Base-by-base conservation (phyloP, 2,329 filamentous ascomycete species). In the Fusarium torreyae region DNA sequence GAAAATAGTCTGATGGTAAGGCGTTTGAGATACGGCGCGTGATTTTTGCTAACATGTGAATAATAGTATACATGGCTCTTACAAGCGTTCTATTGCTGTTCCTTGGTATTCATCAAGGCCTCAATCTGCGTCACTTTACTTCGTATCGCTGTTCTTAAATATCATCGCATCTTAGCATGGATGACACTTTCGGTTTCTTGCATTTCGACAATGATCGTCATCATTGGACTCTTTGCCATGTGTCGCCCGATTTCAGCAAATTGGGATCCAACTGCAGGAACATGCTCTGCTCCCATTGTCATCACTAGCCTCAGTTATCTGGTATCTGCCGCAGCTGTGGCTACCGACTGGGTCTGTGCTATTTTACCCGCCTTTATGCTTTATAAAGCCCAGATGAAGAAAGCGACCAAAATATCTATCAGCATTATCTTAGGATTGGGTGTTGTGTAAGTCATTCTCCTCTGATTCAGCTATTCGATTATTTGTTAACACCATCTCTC, bases 341-440 rank as follows among this genome's bases (percentile, higher is more conserved):
- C 36, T 0, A 70, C 66, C 1, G 66, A 70, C 3, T 58, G 45
- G 11, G n/a, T 60, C 3, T 69, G 66, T n/a, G 66, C 68, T 1
- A 57, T 51, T 3, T 13, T 70, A 5, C 66, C 68, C 0, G 45
- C 17, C 1, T 62, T 69, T 2, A 67, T 70, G 45, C 11, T 70
- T 3, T 69, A 67, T 20, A 64, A 64, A 9, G 6, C 56, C 1
- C 49, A 61, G n/a, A 70, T 70, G 68, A 57, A 56, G 22, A n/a
- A 5, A 2, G 40, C 45, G 3, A 60, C 49, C 6, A 70, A 70
- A 34, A 22, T 70, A 5, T 67, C 62, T 3, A 43, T 69, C 1
- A 56, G 26, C 5, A 3, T 69, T 1, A 57, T 70, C n/a, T 63
- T 70, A 5, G 56, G 63, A 0, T 39, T 70, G 1, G 68, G 66